Evolutionary conservation across 257 asterid genomes (phyloP), one percentile per base, ranked within the genome.

Genomic region (Anisodus acutangulus): DNA sequence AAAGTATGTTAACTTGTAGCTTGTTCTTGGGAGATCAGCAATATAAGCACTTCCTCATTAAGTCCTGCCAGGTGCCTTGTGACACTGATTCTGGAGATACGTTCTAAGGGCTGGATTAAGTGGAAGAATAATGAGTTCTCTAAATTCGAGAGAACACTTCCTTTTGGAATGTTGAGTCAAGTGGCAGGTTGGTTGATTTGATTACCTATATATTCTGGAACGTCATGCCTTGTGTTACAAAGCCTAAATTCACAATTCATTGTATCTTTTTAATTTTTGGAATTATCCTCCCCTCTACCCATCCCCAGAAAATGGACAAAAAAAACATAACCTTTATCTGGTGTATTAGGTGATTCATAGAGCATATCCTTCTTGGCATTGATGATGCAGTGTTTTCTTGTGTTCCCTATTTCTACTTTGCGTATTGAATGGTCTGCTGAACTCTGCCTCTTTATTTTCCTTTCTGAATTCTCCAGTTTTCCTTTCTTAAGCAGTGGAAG

Each of bases 21-120:
- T 91, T 95, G 98, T 82, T 88, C 98, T 9, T 97, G 99, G 99
- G 99, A 97, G 92, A 94, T 97, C 54, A 90, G 93, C 85, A 88
- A 92, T 87, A 80, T 97, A 86, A 89, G 86, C 89, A 60, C 91
- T 31, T 81, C 94, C 31, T 85, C 95, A 8, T 71, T 86, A 85
- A 86, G 62, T 84, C 84, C 88, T 86, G 88, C 88, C 80, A 90
- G 89, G 86, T 93, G 98, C 88, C 94, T 95, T 9, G 93, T 97
- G 88, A 92, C 98, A 45, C 97, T 92, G 82, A 95, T 91, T 67
- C 92, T 97, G 58, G 99, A 97, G 92, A 92, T 97, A 84, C 91
- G 88, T 89, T 90, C 88, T 74, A 92, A 91, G 86, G 90, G 92
- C 82, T 97, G 98, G 98, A 89, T 91, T 86, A 92, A 89, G 83